A percentile compares a stretch with the other conserved stretches of the same genome.
Evolutionary conservation across 2,329 filamentous ascomycete species (phyloP).

Genomic region (Alternaria arborescens): DNA sequence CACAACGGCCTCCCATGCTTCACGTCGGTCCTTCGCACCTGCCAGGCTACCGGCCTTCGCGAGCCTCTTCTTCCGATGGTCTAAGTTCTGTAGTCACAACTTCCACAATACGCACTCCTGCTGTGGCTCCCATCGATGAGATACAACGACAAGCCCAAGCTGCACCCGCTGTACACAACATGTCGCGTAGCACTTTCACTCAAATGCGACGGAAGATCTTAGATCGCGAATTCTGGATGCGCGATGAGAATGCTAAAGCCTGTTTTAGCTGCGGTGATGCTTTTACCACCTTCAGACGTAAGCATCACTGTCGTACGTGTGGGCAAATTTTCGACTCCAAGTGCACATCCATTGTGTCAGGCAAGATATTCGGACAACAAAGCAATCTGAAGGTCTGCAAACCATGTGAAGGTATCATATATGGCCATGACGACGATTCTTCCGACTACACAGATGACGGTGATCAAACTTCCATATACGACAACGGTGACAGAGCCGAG

Average conservation of each 20-base stretch:
- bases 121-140: constrained; percentile 44
- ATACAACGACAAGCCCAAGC: constrained; percentile 32
- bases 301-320: constrained; percentile 93
- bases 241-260: constrained; percentile 96
- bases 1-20: constrained; percentile 52
- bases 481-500: constrained; percentile 38
- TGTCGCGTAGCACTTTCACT: constrained; percentile 51
- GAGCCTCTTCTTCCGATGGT: constrained; percentile 57
- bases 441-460: constrained; percentile 89
- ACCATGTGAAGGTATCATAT: constrained; percentile 89
- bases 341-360: constrained; percentile 90
- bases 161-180: constrained; percentile 43
- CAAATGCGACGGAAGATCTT: constrained; percentile 86
- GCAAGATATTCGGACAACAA: constrained; percentile 84
- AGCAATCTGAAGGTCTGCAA: constrained; percentile 90
- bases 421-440: constrained; percentile 87
- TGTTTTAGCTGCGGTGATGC: constrained; percentile 91
- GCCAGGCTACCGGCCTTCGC: constrained; percentile 57
- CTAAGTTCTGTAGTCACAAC: constrained; percentile 49
- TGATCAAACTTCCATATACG: constrained; percentile 67
- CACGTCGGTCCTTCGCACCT: constrained; percentile 58
- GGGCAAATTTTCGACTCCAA: constrained; percentile 99
- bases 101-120: constrained; percentile 44
- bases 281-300: constrained; percentile 92
- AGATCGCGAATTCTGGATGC: constrained; percentile 99